Evolutionary conservation across 2,329 filamentous ascomycete species (phyloP), one percentile per base, ranked within the genome.

Genomic region (Colletotrichum musicola): DNA sequence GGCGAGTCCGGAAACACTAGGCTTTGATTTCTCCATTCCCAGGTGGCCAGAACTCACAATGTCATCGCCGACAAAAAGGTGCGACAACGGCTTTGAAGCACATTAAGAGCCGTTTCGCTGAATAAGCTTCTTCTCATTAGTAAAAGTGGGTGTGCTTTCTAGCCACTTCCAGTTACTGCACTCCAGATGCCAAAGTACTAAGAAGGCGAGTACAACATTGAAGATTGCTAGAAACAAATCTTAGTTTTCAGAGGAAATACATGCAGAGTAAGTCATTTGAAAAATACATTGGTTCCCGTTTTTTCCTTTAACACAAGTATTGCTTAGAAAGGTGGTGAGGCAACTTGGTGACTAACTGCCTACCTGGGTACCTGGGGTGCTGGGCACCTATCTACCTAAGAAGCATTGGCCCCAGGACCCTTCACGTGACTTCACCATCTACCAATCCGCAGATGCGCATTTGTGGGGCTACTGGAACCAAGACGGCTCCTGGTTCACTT

Each of bases 401-500:
- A 22, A 22, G 22, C 22, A 25, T 25, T 35, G 30, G 30, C 30
- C 10, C 1, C 9, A 10, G 30, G 30, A 35, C 7, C 10, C 7
- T 35, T 59, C 56, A 59, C 56, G 56, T 59, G 56, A 44, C 18
- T 20, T 49, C n/a, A n/a, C 13, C 44, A 44, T 49, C 20, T 49
- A 44, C 47, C 16, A n/a, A 50, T 25, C 56, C 25, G 9, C n/a
- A 20, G 49, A 64, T 27, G 25, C 13, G n/a, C 38, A 40, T 7
- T 42, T 65, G 42, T 61, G 57, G 63, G 38, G 25, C 22, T 16
- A 10, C 20, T 40, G 30, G 57, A 65, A 62, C 50, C 63, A 61
- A 40, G 60, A 51, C 44, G 56, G 49, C 61, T 61, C 63, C 49
- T 42, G 57, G 35, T n/a, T 64, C 44, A 47, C 50, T 14, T 42